These are phyloP conservation scores for Malania oleifera DNA, from an alignment of 164 flowering plant genomes.

Conservation along the genomic window DNA sequence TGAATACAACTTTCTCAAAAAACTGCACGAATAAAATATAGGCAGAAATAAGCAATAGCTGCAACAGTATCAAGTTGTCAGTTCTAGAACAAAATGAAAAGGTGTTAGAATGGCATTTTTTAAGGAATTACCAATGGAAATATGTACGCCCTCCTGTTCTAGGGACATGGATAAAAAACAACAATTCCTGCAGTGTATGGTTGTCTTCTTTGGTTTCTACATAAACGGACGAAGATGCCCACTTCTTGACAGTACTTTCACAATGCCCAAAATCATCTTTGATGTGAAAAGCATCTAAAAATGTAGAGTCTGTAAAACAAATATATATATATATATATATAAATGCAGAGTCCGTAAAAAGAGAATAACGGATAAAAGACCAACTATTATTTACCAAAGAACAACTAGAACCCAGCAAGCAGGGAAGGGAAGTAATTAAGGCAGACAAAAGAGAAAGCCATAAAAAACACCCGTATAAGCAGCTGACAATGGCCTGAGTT, in stretches of 20 bases:
- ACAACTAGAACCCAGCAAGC: too few species aligned
- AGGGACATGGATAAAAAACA: constrained; percentile 94
- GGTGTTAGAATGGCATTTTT: neutral
- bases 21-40: constrained; percentile 42
- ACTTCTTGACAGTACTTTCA: constrained; percentile 53
- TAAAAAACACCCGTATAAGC: too few species aligned
- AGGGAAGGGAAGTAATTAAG: too few species aligned
- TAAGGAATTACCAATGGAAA: constrained; percentile 63
- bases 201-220: constrained; percentile 47
- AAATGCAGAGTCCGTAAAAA: constrained; percentile 25
- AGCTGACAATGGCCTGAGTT: too few species aligned
- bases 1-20: constrained; percentile 73
- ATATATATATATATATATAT: too few species aligned
- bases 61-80: neutral
- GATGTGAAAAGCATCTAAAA: constrained; percentile 20
- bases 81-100: neutral
- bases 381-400: neutral
- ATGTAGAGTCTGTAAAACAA: constrained; percentile 23
- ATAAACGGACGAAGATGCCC: constrained; percentile 66
- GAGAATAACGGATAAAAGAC: neutral
- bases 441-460: too few species aligned
- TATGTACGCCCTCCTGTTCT: constrained; percentile 96
- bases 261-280: constrained; percentile 53
- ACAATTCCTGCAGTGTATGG: constrained; percentile 59
- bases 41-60: neutral